These are phyloP conservation scores for Cordyceps fumosorosea DNA, from an alignment of 2,329 filamentous ascomycete species.

Conservation along the genomic window DNA sequence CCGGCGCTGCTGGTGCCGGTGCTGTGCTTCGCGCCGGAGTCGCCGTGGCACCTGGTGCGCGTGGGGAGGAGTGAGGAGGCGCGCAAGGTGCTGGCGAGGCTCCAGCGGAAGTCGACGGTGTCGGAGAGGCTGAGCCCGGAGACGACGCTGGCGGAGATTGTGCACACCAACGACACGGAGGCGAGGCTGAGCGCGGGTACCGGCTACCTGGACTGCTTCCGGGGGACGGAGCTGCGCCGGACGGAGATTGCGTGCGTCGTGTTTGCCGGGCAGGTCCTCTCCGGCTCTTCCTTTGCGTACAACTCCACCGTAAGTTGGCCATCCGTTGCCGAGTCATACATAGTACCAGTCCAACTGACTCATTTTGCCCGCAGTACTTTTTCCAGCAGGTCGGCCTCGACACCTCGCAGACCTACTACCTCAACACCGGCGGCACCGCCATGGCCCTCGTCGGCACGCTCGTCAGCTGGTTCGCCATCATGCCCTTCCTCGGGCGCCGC, in stretches of 20 bases:
- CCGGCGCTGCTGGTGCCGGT: constrained; percentile 31
- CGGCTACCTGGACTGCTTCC: constrained; percentile 40
- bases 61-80: constrained; percentile 24
- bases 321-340: too few species aligned
- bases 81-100: constrained; percentile 16
- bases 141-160: constrained; percentile 33
- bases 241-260: constrained; percentile 38
- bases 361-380: constrained; percentile 23
- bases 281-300: constrained; percentile 33
- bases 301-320: constrained; percentile 30
- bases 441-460: constrained; percentile 38
- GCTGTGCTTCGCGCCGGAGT: constrained; percentile 28
- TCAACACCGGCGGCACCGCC: constrained; percentile 41
- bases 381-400: constrained; percentile 38
- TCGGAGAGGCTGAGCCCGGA: constrained; percentile 15
- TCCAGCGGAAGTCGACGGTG: constrained; percentile 20
- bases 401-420: constrained; percentile 38
- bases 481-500: constrained; percentile 36
- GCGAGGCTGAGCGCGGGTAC: constrained; percentile 25
- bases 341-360: background rate
- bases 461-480: constrained; percentile 33
- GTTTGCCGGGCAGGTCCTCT: constrained; percentile 33
- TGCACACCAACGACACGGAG: constrained; percentile 28
- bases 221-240: constrained; percentile 37
- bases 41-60: constrained; percentile 39